Evolutionary conservation across 192 early-diverging fungal genomes (phyloP), one percentile per base, ranked within the genome.

Genomic region (Coemansia sp.): DNA sequence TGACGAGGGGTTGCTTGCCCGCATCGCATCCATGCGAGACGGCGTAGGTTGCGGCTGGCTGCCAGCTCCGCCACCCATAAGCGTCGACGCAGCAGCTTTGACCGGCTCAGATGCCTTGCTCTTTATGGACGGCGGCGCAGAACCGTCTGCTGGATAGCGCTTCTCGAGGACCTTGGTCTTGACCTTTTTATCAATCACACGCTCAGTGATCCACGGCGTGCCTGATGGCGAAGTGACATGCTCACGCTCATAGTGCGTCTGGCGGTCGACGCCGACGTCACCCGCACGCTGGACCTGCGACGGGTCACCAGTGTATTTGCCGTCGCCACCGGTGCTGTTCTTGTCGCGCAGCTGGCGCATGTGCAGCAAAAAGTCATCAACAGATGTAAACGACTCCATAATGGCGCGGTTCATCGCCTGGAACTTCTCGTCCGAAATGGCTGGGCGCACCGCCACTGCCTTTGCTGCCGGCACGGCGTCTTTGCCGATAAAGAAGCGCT

Each of bases 351-450:
- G 66, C 70, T 76, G 69, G 36, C 73, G 68, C 79, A 81, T 81
- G 48, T 81, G 79, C 63, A 49, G 59, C 64, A 81, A 51, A 57
- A 81, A 81, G 62, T 81, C 79, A 26, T 81, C 79, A 34, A 81
- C 79, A 6, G 79, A 81, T 1, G 79, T 81, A 49, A 76, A 81
- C 24, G 79, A 81, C 69, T 75, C 79, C 79, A 76, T 75, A 73
- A 81, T 76, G 12, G 74, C 73, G 6, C 63, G 61, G 68, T 80
- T 80, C 78, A 80, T 80, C 4, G 28, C 60, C 49, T 52, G 60
- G 60, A 73, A 74, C 65, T 66, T 58, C 55, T 67, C 70, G 52
- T 73, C 71, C 25, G 76, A 70, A n/a, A 79, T 60, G 18, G 61
- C 68, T 1, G 77, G 68, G 7, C 65, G 71, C 51, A 67, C 49